Evolutionary conservation across 2,329 filamentous ascomycete species (phyloP).

Genomic region (Rhynchosporium graminicola): DNA sequence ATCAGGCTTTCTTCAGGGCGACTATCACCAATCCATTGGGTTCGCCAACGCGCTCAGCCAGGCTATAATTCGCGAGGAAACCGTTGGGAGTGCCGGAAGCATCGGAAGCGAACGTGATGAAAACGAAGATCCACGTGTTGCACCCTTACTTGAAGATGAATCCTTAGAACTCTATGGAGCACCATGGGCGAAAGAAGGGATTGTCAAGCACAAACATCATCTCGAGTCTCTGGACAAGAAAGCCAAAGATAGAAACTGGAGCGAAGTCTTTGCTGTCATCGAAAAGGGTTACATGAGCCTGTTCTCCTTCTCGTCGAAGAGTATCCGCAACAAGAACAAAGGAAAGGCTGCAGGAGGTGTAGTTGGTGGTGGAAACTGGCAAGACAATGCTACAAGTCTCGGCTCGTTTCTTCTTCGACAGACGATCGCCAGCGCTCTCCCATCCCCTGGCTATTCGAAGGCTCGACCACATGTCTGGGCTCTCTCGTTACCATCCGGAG

Average conservation of each 20-base stretch:
- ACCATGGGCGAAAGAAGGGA: constrained; percentile 98
- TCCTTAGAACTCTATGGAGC: constrained; percentile 86
- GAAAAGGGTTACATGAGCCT: constrained; percentile 92
- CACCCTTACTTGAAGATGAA: constrained; percentile 84
- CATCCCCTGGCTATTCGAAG: constrained; percentile 90
- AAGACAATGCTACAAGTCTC: constrained; percentile 88
- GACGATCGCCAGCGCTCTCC: constrained; percentile 86
- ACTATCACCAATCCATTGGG: constrained; percentile 94
- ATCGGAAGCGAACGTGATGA: constrained; percentile 44
- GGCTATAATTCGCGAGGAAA: constrained; percentile 91
- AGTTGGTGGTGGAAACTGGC: constrained; percentile 97
- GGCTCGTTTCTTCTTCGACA: constrained; percentile 87
- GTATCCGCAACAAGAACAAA: constrained; percentile 66
- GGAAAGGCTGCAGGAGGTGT: constrained; percentile 57
- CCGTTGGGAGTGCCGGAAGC: constrained; percentile 51
- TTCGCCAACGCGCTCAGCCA: constrained; percentile 97
- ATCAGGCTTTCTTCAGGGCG: constrained; percentile 71
- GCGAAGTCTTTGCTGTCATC: constrained; percentile 91
- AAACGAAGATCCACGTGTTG: constrained; percentile 44
- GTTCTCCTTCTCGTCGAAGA: constrained; percentile 89
- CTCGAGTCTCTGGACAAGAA: constrained; percentile 88
- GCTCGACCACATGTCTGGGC: constrained; percentile 91
- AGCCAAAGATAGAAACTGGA: constrained; percentile 92
- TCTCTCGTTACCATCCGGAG: constrained; percentile 84
- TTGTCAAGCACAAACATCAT: constrained; percentile 94